Evolutionary conservation across 192 early-diverging fungal species (phyloP).

Genomic region (Tieghemiomyces parasiticus): DNA sequence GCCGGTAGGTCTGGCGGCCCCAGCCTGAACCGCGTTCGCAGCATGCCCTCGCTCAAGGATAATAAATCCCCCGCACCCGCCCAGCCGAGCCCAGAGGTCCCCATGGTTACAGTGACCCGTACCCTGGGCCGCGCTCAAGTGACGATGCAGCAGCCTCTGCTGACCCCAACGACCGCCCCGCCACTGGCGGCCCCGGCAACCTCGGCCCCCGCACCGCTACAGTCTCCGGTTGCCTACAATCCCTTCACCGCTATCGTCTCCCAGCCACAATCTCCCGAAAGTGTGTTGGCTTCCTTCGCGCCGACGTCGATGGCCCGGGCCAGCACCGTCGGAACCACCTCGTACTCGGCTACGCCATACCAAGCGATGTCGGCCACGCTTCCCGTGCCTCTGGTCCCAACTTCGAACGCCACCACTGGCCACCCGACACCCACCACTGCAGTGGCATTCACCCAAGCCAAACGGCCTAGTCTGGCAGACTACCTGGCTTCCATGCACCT

Average conservation of each 20-base stretch:
- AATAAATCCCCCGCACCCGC: neutral
- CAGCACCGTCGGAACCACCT: neutral
- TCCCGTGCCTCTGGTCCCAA: neutral
- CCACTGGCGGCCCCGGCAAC: no score
- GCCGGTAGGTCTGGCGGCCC: neutral
- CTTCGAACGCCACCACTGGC: neutral
- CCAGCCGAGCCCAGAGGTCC: neutral
- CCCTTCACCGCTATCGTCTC: no score
- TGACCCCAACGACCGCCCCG: no score
- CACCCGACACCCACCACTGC: neutral
- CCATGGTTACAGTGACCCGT: neutral
- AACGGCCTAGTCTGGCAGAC: no score
- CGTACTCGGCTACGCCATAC: neutral
- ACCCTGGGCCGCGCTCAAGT: neutral
- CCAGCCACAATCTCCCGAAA: no score
- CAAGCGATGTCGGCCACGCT: neutral
- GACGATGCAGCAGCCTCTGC: neutral
- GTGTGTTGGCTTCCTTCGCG: no score
- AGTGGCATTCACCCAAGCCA: neutral
- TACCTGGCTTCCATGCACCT: no score
- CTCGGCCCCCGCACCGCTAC: no score
- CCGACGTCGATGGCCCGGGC: neutral
- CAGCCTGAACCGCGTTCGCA: slow-evolving; percentile 3
- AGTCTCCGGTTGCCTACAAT: no score
- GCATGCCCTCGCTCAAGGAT: slow-evolving; percentile 8